Percentiles rank a stretch among this genome's conserved stretches.
These are phyloP conservation scores for Chlorella sp. DNA, from an alignment of 139 green algal genomes.

Conservation along the genomic window DNA sequence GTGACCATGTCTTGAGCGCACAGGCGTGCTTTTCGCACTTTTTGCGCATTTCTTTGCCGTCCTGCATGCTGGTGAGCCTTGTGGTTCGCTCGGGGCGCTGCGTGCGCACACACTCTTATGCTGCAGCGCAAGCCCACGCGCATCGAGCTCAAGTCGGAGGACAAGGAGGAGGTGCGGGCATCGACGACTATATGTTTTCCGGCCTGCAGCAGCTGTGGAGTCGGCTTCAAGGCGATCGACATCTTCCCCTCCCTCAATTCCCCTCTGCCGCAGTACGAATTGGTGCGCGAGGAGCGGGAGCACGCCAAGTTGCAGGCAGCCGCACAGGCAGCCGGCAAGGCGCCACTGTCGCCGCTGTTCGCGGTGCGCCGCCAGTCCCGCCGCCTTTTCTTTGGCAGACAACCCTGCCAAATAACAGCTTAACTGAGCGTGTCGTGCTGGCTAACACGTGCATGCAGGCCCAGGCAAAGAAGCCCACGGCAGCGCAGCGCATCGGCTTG, in stretches of 20 bases:
- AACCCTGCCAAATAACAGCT: no score
- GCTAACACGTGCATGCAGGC: background rate
- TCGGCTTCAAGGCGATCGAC: background rate
- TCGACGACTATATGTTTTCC: no score
- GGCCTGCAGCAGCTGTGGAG: no score
- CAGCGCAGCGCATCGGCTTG: constrained; percentile 38
- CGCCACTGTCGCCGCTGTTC: constrained; percentile 41
- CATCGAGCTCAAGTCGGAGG: constrained; percentile 86
- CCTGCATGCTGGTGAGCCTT: constrained; percentile 4
- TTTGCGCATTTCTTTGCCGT: background rate
- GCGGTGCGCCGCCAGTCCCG: background rate
- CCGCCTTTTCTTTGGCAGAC: background rate
- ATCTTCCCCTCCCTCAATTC: background rate
- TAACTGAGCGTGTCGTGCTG: background rate
- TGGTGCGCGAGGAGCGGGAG: constrained; percentile 25
- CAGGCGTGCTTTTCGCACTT: no score
- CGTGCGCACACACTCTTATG: constrained; percentile 56
- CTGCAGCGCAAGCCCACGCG: constrained; percentile 82
- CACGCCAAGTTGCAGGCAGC: constrained; percentile 18
- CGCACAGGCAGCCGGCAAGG: constrained; percentile 31
- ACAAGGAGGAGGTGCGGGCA: constrained; percentile 82
- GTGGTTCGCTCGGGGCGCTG: background rate
- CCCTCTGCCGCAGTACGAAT: constrained; percentile 41
- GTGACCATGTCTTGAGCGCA: no score
- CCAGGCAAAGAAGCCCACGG: constrained; percentile 35